These are phyloP conservation scores for Hevea brasiliensis DNA, from an alignment of 345 rosid species.

Conservation along the genomic window DNA sequence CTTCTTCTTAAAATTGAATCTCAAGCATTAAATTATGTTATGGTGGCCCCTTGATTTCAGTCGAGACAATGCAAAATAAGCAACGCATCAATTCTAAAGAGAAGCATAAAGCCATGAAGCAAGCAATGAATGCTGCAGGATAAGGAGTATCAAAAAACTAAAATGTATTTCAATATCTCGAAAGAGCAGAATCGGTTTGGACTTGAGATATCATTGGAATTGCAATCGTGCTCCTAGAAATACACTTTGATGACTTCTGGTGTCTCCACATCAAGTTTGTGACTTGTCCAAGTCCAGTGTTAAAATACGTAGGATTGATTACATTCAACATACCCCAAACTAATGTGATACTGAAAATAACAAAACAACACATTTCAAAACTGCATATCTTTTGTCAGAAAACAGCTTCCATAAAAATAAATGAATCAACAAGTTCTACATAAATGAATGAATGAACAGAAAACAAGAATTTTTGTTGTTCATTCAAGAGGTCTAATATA, in stretches of 20 bases:
- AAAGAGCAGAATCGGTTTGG: neutral
- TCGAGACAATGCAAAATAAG: neutral
- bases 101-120: neutral
- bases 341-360: neutral
- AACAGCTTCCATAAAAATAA: constrained; percentile 1
- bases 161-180: neutral
- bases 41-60: neutral
- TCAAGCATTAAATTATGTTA: neutral
- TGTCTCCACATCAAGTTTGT: neutral
- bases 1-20: neutral
- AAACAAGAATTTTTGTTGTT: neutral
- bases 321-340: neutral
- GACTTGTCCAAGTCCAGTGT: neutral
- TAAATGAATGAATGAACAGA: neutral
- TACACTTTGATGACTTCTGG: neutral
- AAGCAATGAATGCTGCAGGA: neutral
- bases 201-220: neutral
- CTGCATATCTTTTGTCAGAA: no score
- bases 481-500: neutral
- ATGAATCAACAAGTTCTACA: neutral
- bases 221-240: constrained; percentile 1
- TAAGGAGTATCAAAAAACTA: neutral
- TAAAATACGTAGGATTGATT: neutral
- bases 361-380: neutral
- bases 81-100: neutral